Conservation (phyloP, 345 rosid genomes). For the Acer saccharum region DNA sequence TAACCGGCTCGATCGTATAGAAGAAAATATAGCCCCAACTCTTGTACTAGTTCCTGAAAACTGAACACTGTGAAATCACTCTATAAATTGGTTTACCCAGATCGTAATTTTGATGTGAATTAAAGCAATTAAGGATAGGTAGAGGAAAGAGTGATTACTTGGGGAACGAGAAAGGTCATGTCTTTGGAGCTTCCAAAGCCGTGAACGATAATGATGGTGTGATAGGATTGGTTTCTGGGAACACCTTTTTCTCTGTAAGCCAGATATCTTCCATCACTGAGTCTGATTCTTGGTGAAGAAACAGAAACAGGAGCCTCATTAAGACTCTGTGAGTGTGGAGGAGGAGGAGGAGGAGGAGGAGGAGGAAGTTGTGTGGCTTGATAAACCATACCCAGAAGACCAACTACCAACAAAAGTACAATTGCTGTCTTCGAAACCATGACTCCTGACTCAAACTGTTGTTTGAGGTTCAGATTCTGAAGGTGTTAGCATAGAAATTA, state of each 20-base stretch:
- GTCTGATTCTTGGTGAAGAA: slow-evolving; percentile 52
- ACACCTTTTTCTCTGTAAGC: slow-evolving; percentile 85
- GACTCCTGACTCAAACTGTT: neutral
- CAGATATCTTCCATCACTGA: slow-evolving; percentile 73
- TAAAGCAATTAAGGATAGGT: neutral
- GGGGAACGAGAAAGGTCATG: slow-evolving; percentile 76
- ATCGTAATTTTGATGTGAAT: no score
- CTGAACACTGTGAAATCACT: slow-evolving; percentile 35
- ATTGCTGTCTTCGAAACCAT: slow-evolving; percentile 30
- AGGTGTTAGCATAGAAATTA: neutral
- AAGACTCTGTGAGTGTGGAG: neutral
- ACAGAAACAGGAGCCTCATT: slow-evolving; percentile 27
- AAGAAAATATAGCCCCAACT: slow-evolving; percentile 67
- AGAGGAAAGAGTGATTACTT: slow-evolving; percentile 39
- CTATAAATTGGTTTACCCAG: no score
- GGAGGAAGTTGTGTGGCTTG: slow-evolving; percentile 36
- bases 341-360: slow-evolving; percentile 33
- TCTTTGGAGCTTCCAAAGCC: slow-evolving; percentile 98
- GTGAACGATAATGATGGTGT: slow-evolving; percentile 72
- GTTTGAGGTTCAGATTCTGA: neutral
- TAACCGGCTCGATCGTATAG: slow-evolving; percentile 87
- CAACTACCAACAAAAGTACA: slow-evolving; percentile 29
- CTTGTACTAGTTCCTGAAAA: slow-evolving; percentile 72
- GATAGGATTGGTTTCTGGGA: slow-evolving; percentile 55
- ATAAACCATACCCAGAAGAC: slow-evolving; percentile 45